Base-by-base conservation (phyloP, 129 eudicot genomes). In the Lactuca saligna region DNA sequence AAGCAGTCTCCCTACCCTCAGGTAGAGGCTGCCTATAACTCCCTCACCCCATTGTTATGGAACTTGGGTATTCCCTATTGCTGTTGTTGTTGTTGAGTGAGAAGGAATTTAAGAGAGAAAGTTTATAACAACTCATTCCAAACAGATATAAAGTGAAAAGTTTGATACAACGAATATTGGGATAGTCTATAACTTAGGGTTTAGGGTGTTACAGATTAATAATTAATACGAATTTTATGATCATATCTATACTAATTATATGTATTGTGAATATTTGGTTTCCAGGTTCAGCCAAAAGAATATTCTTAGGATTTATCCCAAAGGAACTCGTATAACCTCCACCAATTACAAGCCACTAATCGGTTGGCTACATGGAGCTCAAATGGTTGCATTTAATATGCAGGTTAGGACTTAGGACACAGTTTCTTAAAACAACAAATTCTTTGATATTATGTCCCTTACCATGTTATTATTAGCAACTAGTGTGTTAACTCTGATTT, bases 301-400 rank as follows among this genome's bases (percentile, higher is more conserved):
- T 57, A 79, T 91, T 50, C 82, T 91, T 49, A 82, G 95, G 72
- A 75, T 91, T 46, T 91, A 82, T 73, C 97, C 97, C 6, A 87
- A 85, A 74, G 92, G 89, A 42, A 81, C 87, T 11, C 82, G 97
- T 50, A 79, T 91, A 65, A 83, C 85, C 63, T 91, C 97, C 20
- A 87, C 97, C 16, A 91, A 91, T 68, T 87, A 91, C 82, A 82
- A 91, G 60, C 97, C 97, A 6, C 75, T 82, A 54, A 60, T 78
- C 37, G 90, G 89, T 55, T 91, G 97, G 97, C 61, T 87, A 79
- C 95, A 87, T 82, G 97, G 97, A 81, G 95, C 97, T 81, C 97
- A 91, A 68, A 91, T 91, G 97, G 88, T 91, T 69, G 97, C 97
- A 33, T 91, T 91, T 33, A 91, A 91, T 71, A 91, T 91, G 97